Evolutionary conservation across 345 rosid genomes (phyloP).

Genomic region (Capsella bursapastoris): DNA sequence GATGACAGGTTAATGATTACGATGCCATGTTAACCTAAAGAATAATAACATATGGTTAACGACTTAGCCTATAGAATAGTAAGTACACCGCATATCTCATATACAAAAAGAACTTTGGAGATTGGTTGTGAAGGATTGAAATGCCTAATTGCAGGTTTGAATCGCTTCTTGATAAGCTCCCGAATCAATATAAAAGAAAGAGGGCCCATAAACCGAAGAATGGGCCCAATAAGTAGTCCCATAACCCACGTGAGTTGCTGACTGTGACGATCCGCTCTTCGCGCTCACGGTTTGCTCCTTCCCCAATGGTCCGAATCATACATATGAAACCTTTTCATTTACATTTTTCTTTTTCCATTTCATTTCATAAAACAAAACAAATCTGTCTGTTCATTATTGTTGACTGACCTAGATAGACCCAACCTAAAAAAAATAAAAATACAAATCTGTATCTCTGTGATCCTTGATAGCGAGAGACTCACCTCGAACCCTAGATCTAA

Average conservation of each 20-base stretch:
- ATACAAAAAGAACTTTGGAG: neutral
- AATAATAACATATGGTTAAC: neutral
- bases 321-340: neutral
- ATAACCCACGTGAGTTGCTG: slow-evolving; percentile 49
- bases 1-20: neutral
- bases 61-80: no score
- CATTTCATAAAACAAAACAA: slow-evolving; percentile 5
- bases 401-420: neutral
- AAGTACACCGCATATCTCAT: neutral
- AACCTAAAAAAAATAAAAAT: neutral
- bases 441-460: slow-evolving; percentile 23
- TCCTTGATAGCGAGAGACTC: slow-evolving; percentile 17
- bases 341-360: neutral
- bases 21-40: neutral
- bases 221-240: slow-evolving; percentile 41
- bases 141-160: neutral
- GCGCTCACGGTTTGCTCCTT: slow-evolving; percentile 38
- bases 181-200: slow-evolving; percentile 3
- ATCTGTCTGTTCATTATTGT: neutral
- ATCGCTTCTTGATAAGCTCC: neutral
- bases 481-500: slow-evolving; percentile 42
- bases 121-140: no score
- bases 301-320: slow-evolving; percentile 21
- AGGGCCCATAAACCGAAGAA: slow-evolving; percentile 32
- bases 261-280: slow-evolving; percentile 53